Percentiles rank a stretch among this genome's conserved stretches.
phyloP scores from a whole-genome alignment of 345 rosid genomes.

The Rhodamnia rubescens region DNA sequence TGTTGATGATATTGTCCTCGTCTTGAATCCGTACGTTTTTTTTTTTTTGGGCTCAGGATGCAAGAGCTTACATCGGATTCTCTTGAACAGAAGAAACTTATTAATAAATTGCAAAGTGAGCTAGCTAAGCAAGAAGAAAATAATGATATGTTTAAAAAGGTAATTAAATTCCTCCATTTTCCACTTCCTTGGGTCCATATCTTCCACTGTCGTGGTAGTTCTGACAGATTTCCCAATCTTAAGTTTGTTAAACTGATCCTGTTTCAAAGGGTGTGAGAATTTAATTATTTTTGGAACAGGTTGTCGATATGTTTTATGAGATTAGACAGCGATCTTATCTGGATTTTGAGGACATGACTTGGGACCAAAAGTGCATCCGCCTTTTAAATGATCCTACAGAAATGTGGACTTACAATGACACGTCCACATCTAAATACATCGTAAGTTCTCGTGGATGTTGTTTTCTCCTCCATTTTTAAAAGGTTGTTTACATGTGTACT shows the following conservation, averaged over 20 bases:
- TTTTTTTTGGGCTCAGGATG: constrained; percentile 34
- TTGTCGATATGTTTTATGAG: constrained; percentile 58
- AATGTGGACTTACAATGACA: constrained; percentile 74
- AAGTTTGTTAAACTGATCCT: background rate
- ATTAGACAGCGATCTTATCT: constrained; percentile 45
- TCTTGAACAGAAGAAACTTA: constrained; percentile 47
- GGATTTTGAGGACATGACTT: constrained; percentile 33
- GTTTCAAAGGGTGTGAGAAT: background rate
- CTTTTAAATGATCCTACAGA: constrained; percentile 63
- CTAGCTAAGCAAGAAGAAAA: constrained; percentile 51
- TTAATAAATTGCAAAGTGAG: constrained; percentile 45
- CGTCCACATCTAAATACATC: constrained; percentile 66
- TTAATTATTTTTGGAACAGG: constrained; percentile 24
- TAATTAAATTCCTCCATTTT: constrained; percentile 7
- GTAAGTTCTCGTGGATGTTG: constrained; percentile 34
- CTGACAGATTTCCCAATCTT: too few species aligned
- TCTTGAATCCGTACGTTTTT: constrained; percentile 1
- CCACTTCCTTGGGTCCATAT: background rate
- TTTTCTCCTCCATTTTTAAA: background rate
- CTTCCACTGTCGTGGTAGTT: background rate
- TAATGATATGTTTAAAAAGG: constrained; percentile 50
- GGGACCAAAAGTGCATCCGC: constrained; percentile 59
- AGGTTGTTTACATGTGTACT: background rate
- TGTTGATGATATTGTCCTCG: background rate
- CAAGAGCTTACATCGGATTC: constrained; percentile 55